Percentiles rank a stretch among this genome's conserved stretches.
These are phyloP conservation scores for Aspergillus affinis DNA, from an alignment of 495 filamentous ascomycete genomes.

Conservation along the genomic window DNA sequence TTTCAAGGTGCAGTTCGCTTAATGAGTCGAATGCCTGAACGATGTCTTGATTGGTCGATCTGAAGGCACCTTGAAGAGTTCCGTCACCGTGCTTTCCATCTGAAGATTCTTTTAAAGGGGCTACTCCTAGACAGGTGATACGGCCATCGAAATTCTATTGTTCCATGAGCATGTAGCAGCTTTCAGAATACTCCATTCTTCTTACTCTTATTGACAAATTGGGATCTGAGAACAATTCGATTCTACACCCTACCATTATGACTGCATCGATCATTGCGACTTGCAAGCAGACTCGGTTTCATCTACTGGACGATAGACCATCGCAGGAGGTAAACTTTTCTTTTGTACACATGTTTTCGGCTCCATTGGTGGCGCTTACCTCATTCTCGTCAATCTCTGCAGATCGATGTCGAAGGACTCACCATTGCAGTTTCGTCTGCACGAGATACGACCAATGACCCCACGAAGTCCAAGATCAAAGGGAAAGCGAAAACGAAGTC, in stretches of 20 bases:
- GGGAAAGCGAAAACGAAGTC: constrained; percentile 53
- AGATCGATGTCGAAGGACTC: constrained; percentile 69
- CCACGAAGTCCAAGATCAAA: constrained; percentile 40
- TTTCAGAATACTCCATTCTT: not conserved
- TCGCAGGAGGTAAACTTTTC: constrained; percentile 35
- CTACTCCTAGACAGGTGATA: too few species aligned
- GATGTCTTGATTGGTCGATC: not conserved
- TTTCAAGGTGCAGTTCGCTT: not conserved
- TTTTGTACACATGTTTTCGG: not conserved
- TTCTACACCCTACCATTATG: constrained; percentile 11
- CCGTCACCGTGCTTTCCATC: not conserved
- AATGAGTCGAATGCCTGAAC: not conserved
- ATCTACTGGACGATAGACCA: constrained; percentile 42
- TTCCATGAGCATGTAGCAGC: not conserved
- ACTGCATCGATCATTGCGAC: constrained; percentile 42
- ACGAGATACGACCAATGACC: constrained; percentile 24
- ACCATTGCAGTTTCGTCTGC: constrained; percentile 56
- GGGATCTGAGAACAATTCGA: not conserved
- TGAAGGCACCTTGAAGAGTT: not conserved
- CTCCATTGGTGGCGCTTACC: not conserved
- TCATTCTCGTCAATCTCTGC: not conserved
- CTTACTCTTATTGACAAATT: not conserved
- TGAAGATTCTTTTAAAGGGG: not conserved
- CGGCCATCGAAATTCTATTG: not conserved
- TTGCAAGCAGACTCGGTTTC: constrained; percentile 48